Percentiles rank a stretch among this genome's conserved stretches.
Conservation (phyloP, 1,139 yeast genomes). For the Schizosaccharomyces versatilis region DNA sequence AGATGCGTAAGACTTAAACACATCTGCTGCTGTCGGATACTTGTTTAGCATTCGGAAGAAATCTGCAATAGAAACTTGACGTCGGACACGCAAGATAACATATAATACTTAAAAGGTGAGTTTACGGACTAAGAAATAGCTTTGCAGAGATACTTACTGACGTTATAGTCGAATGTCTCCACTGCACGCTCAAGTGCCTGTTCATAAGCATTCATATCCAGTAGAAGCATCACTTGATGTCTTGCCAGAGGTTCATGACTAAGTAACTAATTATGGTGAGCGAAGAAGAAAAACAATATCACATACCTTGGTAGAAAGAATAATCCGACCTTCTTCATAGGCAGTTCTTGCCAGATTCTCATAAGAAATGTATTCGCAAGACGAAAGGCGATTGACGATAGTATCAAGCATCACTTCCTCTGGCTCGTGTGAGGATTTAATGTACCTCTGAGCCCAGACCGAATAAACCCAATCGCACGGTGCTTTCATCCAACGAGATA, state of each 20-base stretch:
- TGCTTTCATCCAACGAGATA: conserved; percentile 32
- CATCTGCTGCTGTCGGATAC: conserved; percentile 24
- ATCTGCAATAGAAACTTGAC: conserved; percentile 29
- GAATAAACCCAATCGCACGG: conserved; percentile 39
- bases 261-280: too few species aligned
- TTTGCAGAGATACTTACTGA: conserved; percentile 20
- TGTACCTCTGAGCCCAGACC: conserved; percentile 62
- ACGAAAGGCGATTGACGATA: conserved; percentile 27
- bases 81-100: conserved; percentile 33
- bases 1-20: conserved; percentile 25
- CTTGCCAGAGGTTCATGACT: conserved; percentile 36
- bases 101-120: conserved; percentile 18
- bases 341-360: conserved; percentile 49
- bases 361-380: conserved; percentile 29
- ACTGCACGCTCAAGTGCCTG: conserved; percentile 49
- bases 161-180: conserved; percentile 42
- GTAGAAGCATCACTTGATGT: conserved; percentile 38
- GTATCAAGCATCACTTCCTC: conserved; percentile 37
- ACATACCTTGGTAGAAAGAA: conserved; percentile 33
- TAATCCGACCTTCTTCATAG: conserved; percentile 58
- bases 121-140: not conserved
- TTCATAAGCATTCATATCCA: conserved; percentile 53
- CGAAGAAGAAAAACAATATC: conserved; percentile 19
- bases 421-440: conserved; percentile 28
- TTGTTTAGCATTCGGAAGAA: conserved; percentile 33